These are phyloP conservation scores for Fusarium sp. DNA, from an alignment of 2,329 filamentous ascomycete species.

Conservation along the genomic window DNA sequence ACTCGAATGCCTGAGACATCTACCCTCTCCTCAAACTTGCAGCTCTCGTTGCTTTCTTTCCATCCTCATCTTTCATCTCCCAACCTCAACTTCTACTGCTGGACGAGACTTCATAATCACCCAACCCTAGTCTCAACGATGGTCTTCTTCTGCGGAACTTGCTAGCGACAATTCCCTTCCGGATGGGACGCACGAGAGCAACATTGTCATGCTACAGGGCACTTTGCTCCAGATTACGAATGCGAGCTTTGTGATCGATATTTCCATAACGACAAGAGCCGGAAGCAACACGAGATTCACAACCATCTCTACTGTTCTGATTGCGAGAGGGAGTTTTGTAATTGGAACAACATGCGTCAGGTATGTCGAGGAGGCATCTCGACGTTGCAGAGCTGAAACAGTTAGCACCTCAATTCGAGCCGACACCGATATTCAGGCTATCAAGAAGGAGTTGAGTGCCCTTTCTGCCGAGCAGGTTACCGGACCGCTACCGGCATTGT, in stretches of 20 bases:
- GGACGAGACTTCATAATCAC: too few relatives aligned
- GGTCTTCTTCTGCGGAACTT: slow-evolving; percentile 43
- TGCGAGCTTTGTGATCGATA: slow-evolving; percentile 42
- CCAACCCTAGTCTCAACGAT: neutral
- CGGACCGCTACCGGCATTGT: slow-evolving; percentile 64
- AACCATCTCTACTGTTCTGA: slow-evolving; percentile 48
- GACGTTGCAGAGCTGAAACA: neutral
- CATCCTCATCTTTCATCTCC: neutral
- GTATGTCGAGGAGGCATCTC: neutral
- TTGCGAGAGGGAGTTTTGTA: slow-evolving; percentile 3
- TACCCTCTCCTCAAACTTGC: too few relatives aligned
- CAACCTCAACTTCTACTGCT: neutral
- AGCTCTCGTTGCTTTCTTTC: too few relatives aligned
- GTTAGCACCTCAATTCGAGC: slow-evolving; percentile 3
- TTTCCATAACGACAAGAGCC: slow-evolving; percentile 26
- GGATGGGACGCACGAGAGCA: slow-evolving; percentile 41
- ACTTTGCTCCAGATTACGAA: slow-evolving; percentile 38
- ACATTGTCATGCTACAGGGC: slow-evolving; percentile 43
- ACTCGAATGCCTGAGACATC: too few relatives aligned
- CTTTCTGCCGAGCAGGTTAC: slow-evolving; percentile 62
- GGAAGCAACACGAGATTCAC: slow-evolving; percentile 43
- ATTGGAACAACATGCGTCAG: slow-evolving; percentile 1
- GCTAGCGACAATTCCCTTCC: slow-evolving; percentile 37
- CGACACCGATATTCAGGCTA: neutral
- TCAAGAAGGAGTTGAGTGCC: slow-evolving; percentile 55